Base-by-base conservation (phyloP, 2,329 filamentous ascomycete species). In the Lasiodiplodia hormozganensis region DNA sequence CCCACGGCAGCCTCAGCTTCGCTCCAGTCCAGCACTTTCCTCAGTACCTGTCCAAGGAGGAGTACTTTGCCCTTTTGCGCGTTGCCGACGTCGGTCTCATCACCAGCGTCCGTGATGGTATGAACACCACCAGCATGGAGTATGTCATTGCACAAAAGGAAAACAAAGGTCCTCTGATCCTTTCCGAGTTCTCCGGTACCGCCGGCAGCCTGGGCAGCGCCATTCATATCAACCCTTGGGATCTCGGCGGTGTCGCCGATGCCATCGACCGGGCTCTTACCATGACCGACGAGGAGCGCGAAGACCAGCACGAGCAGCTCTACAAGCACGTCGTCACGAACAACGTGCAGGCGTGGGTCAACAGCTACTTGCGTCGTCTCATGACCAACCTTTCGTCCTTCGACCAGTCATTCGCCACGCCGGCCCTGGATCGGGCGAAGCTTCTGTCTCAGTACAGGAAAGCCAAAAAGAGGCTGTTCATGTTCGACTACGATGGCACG, bases 401-500 rank as follows among this genome's bases (percentile, higher is more conserved):
- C 74, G 90, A 91, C 72, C 89, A 91, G 70, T 87, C 89, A 12
- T 88, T 91, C 69, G 88, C 90, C 3, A 98, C 95, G 0, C 95
- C 95, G 0, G 86, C 91, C 1, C 87, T 98, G 23, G 94, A 98
- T 77, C 89, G 90, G 43, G 85, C 89, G 3, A 85, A 88, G 70
- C 81, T 97, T 72, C 83, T 97, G 47, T 83, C 86, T 67, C 90
- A 90, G 70, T 98, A 97, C 80, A 88, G 89, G 70, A 83, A 86
- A 49, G 89, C 93, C 3, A 87, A 87, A 70, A 93, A 92, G 80
- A 89, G 96, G 12, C 85, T 99, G 3, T 97, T 98, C 84, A 95
- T 99, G 92, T 97, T 98, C 77, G 96, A 99, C 82, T 99, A 99
- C 76, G 96, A 99, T 78, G 96, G 96, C 58, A 99, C 96, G 0